Evolutionary conservation across 306 rosid species (phyloP), one percentile per base, ranked within the genome.

Genomic region (Ammopiptanthus mongolicus): DNA sequence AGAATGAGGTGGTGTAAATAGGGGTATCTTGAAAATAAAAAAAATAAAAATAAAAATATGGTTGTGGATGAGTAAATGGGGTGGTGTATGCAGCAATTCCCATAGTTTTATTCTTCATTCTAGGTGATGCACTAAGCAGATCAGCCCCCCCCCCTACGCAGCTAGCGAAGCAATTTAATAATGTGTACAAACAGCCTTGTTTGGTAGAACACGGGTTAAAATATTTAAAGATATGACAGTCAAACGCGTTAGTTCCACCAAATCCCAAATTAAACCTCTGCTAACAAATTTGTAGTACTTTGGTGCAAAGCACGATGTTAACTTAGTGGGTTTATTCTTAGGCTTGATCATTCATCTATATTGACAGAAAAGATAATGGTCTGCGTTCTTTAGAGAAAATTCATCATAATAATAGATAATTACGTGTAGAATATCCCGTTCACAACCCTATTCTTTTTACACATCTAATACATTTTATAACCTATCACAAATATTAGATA

Each of bases 251-350:
- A 69, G 78, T 75, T 78, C 83, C 73, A 80, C 86, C 86, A 76
- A 84, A 80, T 86, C 71, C 84, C 85, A 70, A 84, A 82, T 82
- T 85, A 71, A 81, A 69, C 84, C 46, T 6, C 84, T 71, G 28
- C 80, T 42, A 10, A 18, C 36, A 68, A 67, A 75, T 72, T 56
- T 74, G 74, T 19, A 12, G 37, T 48, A 33, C 57, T 63, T 77
- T 71, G 31, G 78, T 65, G 65, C 75, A 21, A 17, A 23, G 84
- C 75, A 31, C 47, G 33, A 73, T 64, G n/a, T n/a, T n/a, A 36
- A 36, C 41, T 36, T 29, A 58, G 39, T 48, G 80, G 60, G 68
- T 68, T 77, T 68, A 34, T 55, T 37, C 79, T 6, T 28, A 63
- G 73, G 55, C 80, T 78, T 77, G 72, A 67, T 71, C 77, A 52